Evolutionary conservation across 306 rosid genomes (phyloP), one percentile per base, ranked within the genome.

Genomic region (Citrullus colocynthis): DNA sequence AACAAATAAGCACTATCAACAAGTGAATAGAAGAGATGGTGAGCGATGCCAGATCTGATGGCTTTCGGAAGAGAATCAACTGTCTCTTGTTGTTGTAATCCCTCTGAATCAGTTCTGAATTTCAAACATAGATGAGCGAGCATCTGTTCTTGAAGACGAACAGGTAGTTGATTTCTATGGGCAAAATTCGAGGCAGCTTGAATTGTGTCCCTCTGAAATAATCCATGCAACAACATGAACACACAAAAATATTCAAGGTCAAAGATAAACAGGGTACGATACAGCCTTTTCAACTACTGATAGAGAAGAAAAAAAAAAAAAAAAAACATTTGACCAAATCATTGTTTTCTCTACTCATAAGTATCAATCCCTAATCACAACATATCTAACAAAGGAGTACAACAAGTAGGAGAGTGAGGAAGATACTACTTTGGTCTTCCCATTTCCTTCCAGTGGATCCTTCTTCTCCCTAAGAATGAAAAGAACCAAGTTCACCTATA

Each of bases 21-120:
- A 37, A 90, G 85, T 41, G 88, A 34, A 76, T 82, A 80, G 85
- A 93, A 93, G 80, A 93, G 91, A 78, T 60, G 87, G 52, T 84
- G 87, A 8, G 91, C 81, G 78, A 93, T 88, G 81, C 93, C 85
- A 14, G 93, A 88, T 78, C 84, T 83, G 69, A 93, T 93, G 63
- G 98, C 96, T 78, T 88, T 91, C 24, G 98, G 93, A 80, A 93
- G 98, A 17, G 90, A 77, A 52, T 87, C 92, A 52, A 93, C 79
- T 45, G 91, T 81, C 82, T 90, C 97, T 81, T 91, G 98, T 78
- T 93, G 97, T 72, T 91, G 96, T 76, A 93, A 78, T 52, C 98
- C 97, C 84, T 93, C 97, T 62, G 85, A 83, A 80, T 93, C 89
- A 11, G 92, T 85, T 84, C 97, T 86, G 86, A 63, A 89, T 84